Base-by-base conservation (phyloP, 2,329 filamentous ascomycete genomes). In the Phyllosticta citribraziliensis region DNA sequence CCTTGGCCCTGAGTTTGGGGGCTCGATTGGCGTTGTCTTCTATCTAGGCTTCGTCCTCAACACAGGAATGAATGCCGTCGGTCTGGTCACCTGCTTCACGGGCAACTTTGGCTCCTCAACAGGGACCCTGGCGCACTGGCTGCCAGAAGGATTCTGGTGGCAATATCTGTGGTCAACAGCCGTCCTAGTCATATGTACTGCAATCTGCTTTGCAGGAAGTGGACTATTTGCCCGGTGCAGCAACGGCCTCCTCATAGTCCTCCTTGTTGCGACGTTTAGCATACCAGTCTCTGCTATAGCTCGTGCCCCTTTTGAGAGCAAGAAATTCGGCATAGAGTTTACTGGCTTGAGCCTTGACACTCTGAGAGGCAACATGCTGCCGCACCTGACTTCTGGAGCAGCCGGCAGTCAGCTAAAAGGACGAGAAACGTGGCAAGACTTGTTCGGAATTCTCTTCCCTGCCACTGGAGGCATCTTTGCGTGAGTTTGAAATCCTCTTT, bases 21-120 rank as follows among this genome's bases (percentile, higher is more conserved):
- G 91, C 17, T 91, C 89, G 1, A 95, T 96, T 65, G 91, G 91
- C 1, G 81, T 95, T 24, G 84, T 96, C 12, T 95, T 95, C 73
- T 96, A 94, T 71, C 79, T 95, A n/a, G 89, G 91, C n/a, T 89
- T 90, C 65, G 87, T 89, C 2, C 84, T 96, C 69, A 95, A 93
- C 70, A 91, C 90, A 1, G 88, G 88, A 47, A 84, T 96, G 80
- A 96, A 96, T 69, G 84, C 92, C 24, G 89, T 95, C 52, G 91
- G 90, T 76, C 79, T 96, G 54, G 84, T 96, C 65, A 88, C 94
- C 74, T 95, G 89, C 68, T 80, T 95, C 61, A 84, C 84, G 58
- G 81, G 92, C 64, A 92, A 91, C 67, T 83, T 92, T 68, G 88
- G 87, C 1, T 70, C 78, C 3, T 67, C 72, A 19, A 77, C 78